Evolutionary conservation across 2,329 filamentous ascomycete genomes (phyloP), one percentile per base, ranked within the genome.

Genomic region (Pseudopithomyces chartarum): DNA sequence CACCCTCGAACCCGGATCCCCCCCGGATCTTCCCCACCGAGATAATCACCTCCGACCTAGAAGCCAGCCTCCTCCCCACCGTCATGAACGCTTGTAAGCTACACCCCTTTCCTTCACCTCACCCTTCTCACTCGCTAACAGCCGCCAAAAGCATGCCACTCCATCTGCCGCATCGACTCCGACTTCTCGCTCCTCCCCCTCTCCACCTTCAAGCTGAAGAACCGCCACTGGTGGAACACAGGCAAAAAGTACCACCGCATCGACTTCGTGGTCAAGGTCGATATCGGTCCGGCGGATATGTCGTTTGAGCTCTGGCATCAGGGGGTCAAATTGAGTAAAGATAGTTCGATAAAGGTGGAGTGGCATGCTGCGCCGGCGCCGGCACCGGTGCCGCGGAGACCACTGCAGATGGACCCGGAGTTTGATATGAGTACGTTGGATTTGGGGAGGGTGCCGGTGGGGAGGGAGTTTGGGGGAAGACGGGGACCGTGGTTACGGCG

Each of bases 11-110:
- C 26, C 63, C 52, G 1, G 56, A 58, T 52, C 64, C 54, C 22
- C 59, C 29, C 2, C 63, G 67, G n/a, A 52, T 65, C 2, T 70
- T 65, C 23, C 67, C 67, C 5, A 68, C 67, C 0, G 62, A 63
- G 15, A 53, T 70, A 0, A 56, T 68, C 7, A 57, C 51, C 34
- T 61, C 56, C 6, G 61, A 68, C 10, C 47, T 63, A 11, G 66
- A 68, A 29, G 57, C 38, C n/a, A 55, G 32, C 4, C 20, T 58
- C 4, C 57, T 66, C 8, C 64, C 64, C 6, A 6, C 52, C 11
- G 57, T 59, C 5, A 56, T 58, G 22, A 59, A 59, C 19, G 26
- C 46, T 2, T 39, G 63, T 64, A 60, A 10, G 53, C 45, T 13
- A 10, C n/a, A 11, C 19, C 4, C 13, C 22, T 32, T 43, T 15